Base-by-base conservation (phyloP, 192 early-diverging fungal genomes). In the Gryganskiella cystojenkinii region DNA sequence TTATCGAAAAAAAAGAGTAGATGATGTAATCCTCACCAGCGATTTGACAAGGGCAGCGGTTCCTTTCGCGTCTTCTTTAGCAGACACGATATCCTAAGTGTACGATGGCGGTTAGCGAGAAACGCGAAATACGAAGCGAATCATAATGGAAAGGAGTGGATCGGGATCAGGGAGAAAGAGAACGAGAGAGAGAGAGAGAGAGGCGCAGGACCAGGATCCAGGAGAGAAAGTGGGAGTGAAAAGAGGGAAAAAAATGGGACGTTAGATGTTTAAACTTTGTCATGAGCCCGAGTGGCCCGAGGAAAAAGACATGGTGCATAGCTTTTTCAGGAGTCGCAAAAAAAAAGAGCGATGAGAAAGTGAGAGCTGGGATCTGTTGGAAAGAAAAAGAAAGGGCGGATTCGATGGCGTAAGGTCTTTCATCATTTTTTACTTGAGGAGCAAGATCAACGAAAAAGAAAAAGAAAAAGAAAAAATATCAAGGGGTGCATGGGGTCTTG, bases 11-110 rank as follows among this genome's bases (percentile, higher is more conserved):
- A 27, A 25, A 25, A 40, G 27, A n/a, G n/a, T n/a, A n/a, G n/a
- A n/a, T n/a, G n/a, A n/a, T n/a, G n/a, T n/a, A 65, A 50, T 24
- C 33, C 72, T 67, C 67, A 75, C 72, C 31, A 75, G 44, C 9
- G 33, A 33, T 28, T 67, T 67, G 25, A 75, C 50, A n/a, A 62
- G 42, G 3, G 33, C 45, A 11, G 52, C 46, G 8, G 59, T 22
- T 3, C 47, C 42, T 17, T 25, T 46, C 9, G 46, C 53, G 27
- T 67, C 64, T 17, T 67, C 72, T 34, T 67, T 67, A 24, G 46
- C 58, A 31, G 64, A 42, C 3, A 57, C 46, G 19, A 75, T 19
- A 61, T 75, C 64, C 72, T 75, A 55, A 10, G 6, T 52, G 40
- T 15, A 24, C 40, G 15, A 66, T 14, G 19, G 27, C 22, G 19